Conservation (phyloP, 2,329 filamentous ascomycete genomes). For the Alternaria sp. region DNA sequence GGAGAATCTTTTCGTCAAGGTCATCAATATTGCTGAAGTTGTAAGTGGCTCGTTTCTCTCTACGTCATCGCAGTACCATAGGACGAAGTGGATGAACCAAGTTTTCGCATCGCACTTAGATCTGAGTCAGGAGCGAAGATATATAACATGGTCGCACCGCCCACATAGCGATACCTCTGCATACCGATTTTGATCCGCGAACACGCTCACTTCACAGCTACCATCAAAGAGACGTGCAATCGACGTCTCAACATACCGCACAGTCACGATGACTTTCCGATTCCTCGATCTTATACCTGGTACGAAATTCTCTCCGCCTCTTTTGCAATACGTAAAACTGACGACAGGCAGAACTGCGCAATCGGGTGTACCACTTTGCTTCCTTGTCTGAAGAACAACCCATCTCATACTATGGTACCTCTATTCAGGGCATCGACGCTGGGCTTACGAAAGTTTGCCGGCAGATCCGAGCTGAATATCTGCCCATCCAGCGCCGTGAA, state of each 20-base stretch:
- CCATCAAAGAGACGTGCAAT: background rate
- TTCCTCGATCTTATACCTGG: background rate
- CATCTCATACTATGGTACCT: background rate
- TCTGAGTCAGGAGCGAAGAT: background rate
- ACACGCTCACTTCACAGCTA: background rate
- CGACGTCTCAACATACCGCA: background rate
- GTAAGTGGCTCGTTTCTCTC: no score
- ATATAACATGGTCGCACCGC: background rate
- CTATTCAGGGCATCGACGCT: fast-evolving
- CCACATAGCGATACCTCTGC: background rate
- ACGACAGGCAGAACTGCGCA: background rate
- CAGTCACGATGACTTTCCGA: background rate
- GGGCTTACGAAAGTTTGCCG: background rate
- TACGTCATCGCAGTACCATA: background rate
- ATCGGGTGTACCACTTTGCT: background rate
- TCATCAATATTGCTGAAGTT: no score
- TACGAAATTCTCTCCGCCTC: background rate
- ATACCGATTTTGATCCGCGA: background rate
- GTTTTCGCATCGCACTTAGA: background rate
- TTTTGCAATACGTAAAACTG: background rate
- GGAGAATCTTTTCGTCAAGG: no score
- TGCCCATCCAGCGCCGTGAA: background rate
- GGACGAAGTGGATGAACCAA: background rate
- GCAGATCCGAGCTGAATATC: background rate
- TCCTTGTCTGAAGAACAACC: background rate